Evolutionary conservation across 2,329 filamentous ascomycete species (phyloP), one percentile per base, ranked within the genome.

Genomic region (Verticillium zaregamsianum): DNA sequence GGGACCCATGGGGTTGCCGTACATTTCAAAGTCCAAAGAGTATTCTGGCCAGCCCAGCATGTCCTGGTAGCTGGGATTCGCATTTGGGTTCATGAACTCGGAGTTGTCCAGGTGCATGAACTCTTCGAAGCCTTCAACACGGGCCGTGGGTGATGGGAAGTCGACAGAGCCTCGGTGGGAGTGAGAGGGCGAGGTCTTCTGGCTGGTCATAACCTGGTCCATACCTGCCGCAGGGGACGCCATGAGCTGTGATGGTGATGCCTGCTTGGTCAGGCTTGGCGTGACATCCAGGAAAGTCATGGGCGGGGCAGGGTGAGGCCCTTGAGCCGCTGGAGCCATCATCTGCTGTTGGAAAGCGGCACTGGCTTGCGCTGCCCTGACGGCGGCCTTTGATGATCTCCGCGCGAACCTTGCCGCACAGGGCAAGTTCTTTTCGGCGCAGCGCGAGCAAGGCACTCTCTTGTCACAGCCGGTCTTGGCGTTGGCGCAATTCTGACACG

Each of bases 331-430:
- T 20, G 40, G 20, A 17, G 66, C 58, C 64, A 71, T 60, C 20
- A 70, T 63, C 15, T 66, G 65, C n/a, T 65, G 70, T 45, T 68
- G 73, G 57, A 73, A 71, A 0, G 75, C 71, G 15, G 72, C 72
- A 37, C 61, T 74, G 37, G 75, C 76, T 60, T 80, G 79, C 4
- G 79, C 77, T 2, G 76, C 77, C 20, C 80, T 73, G 14, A 77
- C 68, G 2, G 78, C 79, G 3, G 75, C 77, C 67, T 84, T 84
- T 32, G 79, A 79, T 2, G 81, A 80, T 35, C 82, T 74, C 28
- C 82, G 74, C 2, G 82, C 81, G 68, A 79, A 84, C 15, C 82
- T 74, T 2, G 80, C 77, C 5, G 76, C 77, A 62, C 76, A 77
- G 55, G 66, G 60, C 23, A 72, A 64, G 33, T 71, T 71, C 63